Percentiles rank a stretch among this genome's conserved stretches.
Conservation (phyloP, 768 basidiomycete genomes). For the Boletus coccyginus region DNA sequence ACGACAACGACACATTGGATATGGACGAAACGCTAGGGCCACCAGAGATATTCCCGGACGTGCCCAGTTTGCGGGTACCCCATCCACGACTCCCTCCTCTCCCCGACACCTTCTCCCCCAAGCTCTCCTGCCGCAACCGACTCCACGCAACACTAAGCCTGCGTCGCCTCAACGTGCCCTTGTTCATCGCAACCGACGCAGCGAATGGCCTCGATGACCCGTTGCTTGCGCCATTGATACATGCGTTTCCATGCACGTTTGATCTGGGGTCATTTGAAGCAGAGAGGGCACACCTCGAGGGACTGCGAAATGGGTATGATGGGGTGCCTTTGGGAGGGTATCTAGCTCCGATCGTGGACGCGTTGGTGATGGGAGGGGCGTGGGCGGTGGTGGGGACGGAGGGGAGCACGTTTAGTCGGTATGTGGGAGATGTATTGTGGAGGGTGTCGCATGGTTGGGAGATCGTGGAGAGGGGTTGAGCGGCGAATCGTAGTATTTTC, state of each 20-base stretch:
- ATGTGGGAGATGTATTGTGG: slow-evolving; percentile 68
- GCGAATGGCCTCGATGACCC: slow-evolving; percentile 38
- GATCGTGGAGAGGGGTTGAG: slow-evolving; percentile 48
- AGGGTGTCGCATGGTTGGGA: slow-evolving; percentile 49
- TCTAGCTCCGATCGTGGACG: slow-evolving; percentile 66
- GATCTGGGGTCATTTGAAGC: slow-evolving; percentile 50
- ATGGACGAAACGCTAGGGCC: slow-evolving; percentile 8
- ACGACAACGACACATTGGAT: background rate
- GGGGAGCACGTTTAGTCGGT: slow-evolving; percentile 74
- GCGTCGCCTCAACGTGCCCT: slow-evolving; percentile 48
- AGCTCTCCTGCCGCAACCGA: slow-evolving; percentile 37
- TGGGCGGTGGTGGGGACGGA: slow-evolving; percentile 63
- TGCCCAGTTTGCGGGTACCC: slow-evolving; percentile 19
- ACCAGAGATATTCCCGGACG: slow-evolving; percentile 19
- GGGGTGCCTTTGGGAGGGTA: slow-evolving; percentile 44
- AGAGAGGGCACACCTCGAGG: slow-evolving; percentile 31
- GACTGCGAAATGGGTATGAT: slow-evolving; percentile 46
- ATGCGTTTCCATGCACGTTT: slow-evolving; percentile 64
- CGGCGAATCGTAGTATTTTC: background rate
- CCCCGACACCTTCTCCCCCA: slow-evolving; percentile 11
- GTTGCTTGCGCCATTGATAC: slow-evolving; percentile 43
- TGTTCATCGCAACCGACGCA: slow-evolving; percentile 69
- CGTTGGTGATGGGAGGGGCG: slow-evolving; percentile 61
- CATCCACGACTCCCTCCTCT: slow-evolving; percentile 29
- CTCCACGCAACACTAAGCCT: slow-evolving; percentile 36